These are phyloP conservation scores for Sugiyamaella neomexicana DNA, from an alignment of 1,139 yeast genomes.

Conservation along the genomic window DNA sequence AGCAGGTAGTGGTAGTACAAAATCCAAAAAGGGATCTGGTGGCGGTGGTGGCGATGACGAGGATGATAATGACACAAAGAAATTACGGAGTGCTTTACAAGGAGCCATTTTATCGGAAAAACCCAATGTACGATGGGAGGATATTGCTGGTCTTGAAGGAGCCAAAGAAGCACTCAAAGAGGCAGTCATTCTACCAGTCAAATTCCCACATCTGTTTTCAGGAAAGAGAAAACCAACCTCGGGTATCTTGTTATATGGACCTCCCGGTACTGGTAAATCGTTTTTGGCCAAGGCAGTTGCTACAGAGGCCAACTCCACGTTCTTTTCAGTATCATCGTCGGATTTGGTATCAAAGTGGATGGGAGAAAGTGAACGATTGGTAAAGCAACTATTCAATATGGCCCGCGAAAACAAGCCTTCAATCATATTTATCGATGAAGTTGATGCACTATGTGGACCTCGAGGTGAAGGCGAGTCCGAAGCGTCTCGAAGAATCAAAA, in stretches of 20 bases:
- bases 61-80: slow-evolving; percentile 82
- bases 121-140: slow-evolving; percentile 94
- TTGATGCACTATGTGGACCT: slow-evolving; percentile 97
- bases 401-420: slow-evolving; percentile 97
- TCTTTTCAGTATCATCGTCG: slow-evolving; percentile 95
- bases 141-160: slow-evolving; percentile 90
- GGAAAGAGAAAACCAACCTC: slow-evolving; percentile 93
- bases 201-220: slow-evolving; percentile 89
- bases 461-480: slow-evolving; percentile 98
- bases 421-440: slow-evolving; percentile 93
- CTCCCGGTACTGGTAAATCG: slow-evolving; percentile 99
- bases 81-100: slow-evolving; percentile 84
- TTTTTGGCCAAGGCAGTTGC: slow-evolving; percentile 97
- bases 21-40: slow-evolving; percentile 49
- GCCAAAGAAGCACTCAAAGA: slow-evolving; percentile 97
- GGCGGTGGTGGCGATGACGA: slow-evolving; percentile 52
- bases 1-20: slow-evolving; percentile 57
- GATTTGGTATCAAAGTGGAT: slow-evolving; percentile 97
- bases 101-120: slow-evolving; percentile 90
- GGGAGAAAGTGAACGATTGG: slow-evolving; percentile 99
- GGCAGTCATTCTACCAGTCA: slow-evolving; percentile 93
- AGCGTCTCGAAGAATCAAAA: slow-evolving; percentile 93
- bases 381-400: slow-evolving; percentile 95
- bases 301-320: slow-evolving; percentile 97
- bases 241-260: slow-evolving; percentile 92